A percentile compares a stretch with the other conserved stretches of the same genome.
Conservation (phyloP, 768 basidiomycete species). For the Boletus subcaerulescens region DNA sequence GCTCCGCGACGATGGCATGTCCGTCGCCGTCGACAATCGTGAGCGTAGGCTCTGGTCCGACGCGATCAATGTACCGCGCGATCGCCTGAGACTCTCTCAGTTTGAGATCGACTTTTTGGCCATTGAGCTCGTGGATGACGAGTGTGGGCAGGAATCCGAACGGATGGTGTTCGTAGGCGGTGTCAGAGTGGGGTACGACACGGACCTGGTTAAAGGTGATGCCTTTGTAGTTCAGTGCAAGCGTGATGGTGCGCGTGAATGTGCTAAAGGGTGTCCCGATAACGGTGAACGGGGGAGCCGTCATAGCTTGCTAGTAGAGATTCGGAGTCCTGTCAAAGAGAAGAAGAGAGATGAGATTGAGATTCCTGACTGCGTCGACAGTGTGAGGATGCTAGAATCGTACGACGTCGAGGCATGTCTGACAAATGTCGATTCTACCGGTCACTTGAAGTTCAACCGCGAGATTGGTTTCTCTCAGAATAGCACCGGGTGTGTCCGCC, state of each 20-base stretch:
- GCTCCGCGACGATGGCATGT: slow-evolving; percentile 22
- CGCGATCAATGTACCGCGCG: slow-evolving; percentile 28
- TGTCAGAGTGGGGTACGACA: slow-evolving; percentile 28
- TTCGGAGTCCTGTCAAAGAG: too few relatives aligned
- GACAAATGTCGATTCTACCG: too few relatives aligned
- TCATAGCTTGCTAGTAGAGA: slow-evolving; percentile 9
- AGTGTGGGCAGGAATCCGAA: slow-evolving; percentile 34
- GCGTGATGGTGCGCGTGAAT: slow-evolving; percentile 32
- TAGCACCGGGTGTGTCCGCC: too few relatives aligned
- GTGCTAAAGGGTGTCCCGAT: slow-evolving; percentile 34
- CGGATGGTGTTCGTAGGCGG: slow-evolving; percentile 27
- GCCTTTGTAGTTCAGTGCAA: slow-evolving; percentile 27
- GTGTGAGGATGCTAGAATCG: too few relatives aligned
- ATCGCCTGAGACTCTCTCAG: slow-evolving; percentile 31
- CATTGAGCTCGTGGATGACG: slow-evolving; percentile 27
- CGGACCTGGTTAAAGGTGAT: slow-evolving; percentile 26
- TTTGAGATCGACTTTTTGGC: slow-evolving; percentile 20
- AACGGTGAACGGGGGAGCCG: slow-evolving; percentile 23
- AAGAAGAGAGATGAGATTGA: too few relatives aligned
- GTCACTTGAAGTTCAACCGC: too few relatives aligned
- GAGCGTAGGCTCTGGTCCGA: slow-evolving; percentile 28
- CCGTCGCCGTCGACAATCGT: slow-evolving; percentile 20
- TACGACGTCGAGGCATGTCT: too few relatives aligned
- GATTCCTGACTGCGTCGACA: too few relatives aligned
- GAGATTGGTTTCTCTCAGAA: too few relatives aligned